Percentiles rank a stretch among this genome's conserved stretches.
These are phyloP conservation scores for Amanita molliuscula DNA, from an alignment of 768 basidiomycete genomes.

Conservation along the genomic window DNA sequence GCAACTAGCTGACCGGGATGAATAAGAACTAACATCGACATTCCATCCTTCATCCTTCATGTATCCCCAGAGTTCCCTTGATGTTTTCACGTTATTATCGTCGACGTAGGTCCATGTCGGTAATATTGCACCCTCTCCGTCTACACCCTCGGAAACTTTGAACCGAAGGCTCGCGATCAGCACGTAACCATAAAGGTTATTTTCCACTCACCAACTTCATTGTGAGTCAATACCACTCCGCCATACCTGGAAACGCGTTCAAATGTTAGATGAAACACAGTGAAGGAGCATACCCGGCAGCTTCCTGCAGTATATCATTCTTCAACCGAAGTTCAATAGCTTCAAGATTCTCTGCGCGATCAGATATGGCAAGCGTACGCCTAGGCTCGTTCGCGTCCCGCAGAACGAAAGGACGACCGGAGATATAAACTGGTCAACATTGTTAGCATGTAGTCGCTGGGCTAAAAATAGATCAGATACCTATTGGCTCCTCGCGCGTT, in stretches of 20 bases:
- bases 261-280: not conserved
- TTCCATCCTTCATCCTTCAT: slow-evolving; percentile 82
- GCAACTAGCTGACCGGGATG: not conserved
- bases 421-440: slow-evolving; percentile 63
- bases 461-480: slow-evolving; percentile 25
- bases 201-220: slow-evolving; percentile 62
- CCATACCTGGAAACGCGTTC: slow-evolving; percentile 48
- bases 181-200: not conserved
- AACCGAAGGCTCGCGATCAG: not conserved
- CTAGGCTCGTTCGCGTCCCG: slow-evolving; percentile 81
- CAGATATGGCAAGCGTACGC: slow-evolving; percentile 69
- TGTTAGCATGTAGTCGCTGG: not conserved
- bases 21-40: slow-evolving; percentile 55
- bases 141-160: slow-evolving; percentile 32
- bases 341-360: slow-evolving; percentile 92
- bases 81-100: slow-evolving; percentile 71
- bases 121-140: slow-evolving; percentile 71
- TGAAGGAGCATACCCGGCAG: slow-evolving; percentile 37
- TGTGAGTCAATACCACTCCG: slow-evolving; percentile 86
- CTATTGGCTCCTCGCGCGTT: slow-evolving; percentile 90
- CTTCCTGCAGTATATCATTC: slow-evolving; percentile 84
- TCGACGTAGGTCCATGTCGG: slow-evolving; percentile 95
- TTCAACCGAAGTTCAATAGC: slow-evolving; percentile 86
- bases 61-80: slow-evolving; percentile 74
- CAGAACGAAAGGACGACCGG: slow-evolving; percentile 86